A percentile compares a stretch with the other conserved stretches of the same genome.
Conservation (phyloP, 805 yeast genomes). For the Kodamaea sagamina region DNA sequence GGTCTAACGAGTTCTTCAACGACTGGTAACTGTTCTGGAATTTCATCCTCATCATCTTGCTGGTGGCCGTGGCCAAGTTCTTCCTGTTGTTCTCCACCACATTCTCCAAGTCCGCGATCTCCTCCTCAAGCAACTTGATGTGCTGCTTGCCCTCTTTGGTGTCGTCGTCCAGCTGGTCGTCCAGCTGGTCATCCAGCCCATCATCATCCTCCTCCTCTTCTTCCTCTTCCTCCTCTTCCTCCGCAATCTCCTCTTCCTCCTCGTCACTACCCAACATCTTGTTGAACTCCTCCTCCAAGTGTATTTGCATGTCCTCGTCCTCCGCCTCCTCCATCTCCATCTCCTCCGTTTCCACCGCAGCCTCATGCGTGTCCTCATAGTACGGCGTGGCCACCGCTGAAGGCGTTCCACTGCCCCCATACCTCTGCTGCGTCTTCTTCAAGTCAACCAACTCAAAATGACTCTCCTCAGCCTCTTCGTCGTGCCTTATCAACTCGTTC, state of each 20-base stretch:
- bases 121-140: conserved; percentile 78
- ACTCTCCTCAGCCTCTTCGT: conserved; percentile 81
- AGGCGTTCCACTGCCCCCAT: conserved; percentile 19
- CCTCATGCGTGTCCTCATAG: conserved; percentile 10
- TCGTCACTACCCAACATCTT: conserved; percentile 45
- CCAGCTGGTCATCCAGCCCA: conserved; percentile 52
- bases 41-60: conserved; percentile 84
- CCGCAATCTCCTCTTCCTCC: conserved; percentile 48
- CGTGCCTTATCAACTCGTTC: conserved; percentile 70
- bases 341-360: conserved; percentile 14
- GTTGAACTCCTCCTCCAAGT: conserved; percentile 57
- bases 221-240: conserved; percentile 56
- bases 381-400: conserved; percentile 10
- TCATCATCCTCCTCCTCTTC: conserved; percentile 59
- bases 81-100: conserved; percentile 75
- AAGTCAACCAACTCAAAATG: conserved; percentile 71
- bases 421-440: conserved; percentile 30
- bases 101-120: conserved; percentile 74
- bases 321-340: conserved; percentile 38
- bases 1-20: conserved; percentile 77
- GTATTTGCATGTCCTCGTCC: conserved; percentile 34
- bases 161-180: conserved; percentile 51
- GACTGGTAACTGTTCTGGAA: conserved; percentile 78
- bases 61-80: conserved; percentile 71
- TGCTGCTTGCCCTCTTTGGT: conserved; percentile 53